These are phyloP conservation scores for Lactifluus hygrophoroides DNA, from an alignment of 768 basidiomycete genomes.

Conservation along the genomic window DNA sequence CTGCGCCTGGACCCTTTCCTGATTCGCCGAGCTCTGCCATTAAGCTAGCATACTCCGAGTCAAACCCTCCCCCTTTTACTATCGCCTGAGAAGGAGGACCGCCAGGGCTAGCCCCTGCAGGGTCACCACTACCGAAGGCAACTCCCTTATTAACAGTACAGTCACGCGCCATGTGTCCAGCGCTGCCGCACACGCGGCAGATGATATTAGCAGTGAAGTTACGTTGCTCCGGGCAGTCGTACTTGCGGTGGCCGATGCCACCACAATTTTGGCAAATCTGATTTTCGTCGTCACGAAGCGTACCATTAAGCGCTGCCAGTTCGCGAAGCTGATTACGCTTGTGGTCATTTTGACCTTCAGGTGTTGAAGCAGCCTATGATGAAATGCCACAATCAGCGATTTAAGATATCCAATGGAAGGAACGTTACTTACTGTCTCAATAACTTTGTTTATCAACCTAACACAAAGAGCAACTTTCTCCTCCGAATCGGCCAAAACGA, in stretches of 20 bases:
- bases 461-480: constrained; percentile 91
- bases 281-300: constrained; percentile 98
- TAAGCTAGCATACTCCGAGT: constrained; percentile 93
- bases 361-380: constrained; percentile 88
- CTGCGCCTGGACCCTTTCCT: constrained; percentile 45
- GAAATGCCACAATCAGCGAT: background rate
- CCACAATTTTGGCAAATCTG: constrained; percentile 98
- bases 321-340: constrained; percentile 98
- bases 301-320: constrained; percentile 94
- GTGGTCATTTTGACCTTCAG: constrained; percentile 99
- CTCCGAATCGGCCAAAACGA: constrained; percentile 86
- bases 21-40: constrained; percentile 98
- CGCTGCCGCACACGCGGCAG: constrained; percentile 96
- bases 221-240: constrained; percentile 96
- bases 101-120: constrained; percentile 49
- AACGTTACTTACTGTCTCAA: constrained; percentile 76
- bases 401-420: background rate
- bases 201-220: constrained; percentile 99
- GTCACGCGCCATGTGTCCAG: constrained; percentile 98
- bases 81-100: constrained; percentile 36
- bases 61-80: constrained; percentile 75
- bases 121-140: constrained; percentile 1
- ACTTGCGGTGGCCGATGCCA: constrained; percentile 92
- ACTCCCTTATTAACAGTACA: constrained; percentile 84
- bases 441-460: constrained; percentile 92